Conservation (phyloP, 1,139 yeast species). For the Suhomyces atakaporum region DNA sequence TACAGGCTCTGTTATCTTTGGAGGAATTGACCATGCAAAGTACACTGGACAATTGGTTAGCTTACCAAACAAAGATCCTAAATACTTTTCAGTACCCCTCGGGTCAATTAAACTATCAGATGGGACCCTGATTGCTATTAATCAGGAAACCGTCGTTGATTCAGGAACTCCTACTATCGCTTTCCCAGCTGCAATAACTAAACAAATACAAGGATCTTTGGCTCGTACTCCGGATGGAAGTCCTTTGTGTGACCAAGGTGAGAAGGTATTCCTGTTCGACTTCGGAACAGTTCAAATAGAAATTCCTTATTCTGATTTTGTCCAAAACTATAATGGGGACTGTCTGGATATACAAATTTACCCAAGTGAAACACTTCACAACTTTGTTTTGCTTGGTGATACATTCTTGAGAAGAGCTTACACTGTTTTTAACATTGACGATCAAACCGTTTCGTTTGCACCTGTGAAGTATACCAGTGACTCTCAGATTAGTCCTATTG, state of each 20-base stretch:
- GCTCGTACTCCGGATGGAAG: neutral
- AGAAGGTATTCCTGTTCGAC: neutral
- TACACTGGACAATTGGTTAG: constrained; percentile 17
- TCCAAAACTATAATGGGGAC: neutral
- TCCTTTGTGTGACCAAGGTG: neutral
- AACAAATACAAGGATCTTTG: neutral
- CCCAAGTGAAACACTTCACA: neutral
- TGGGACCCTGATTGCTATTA: neutral
- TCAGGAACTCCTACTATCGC: constrained; percentile 2
- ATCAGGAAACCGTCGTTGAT: neutral
- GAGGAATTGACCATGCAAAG: constrained; percentile 22
- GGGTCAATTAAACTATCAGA: neutral
- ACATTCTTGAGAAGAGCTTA: constrained; percentile 33
- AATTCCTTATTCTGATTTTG: neutral
- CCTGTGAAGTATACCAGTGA: constrained; percentile 10
- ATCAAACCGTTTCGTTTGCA: constrained; percentile 26
- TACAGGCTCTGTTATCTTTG: constrained; percentile 20
- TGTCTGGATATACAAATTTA: neutral
- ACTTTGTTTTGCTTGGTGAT: constrained; percentile 24
- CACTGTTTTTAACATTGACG: constrained; percentile 30
- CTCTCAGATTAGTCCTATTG: constrained; percentile 2
- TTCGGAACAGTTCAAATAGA: neutral
- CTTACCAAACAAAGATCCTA: neutral
- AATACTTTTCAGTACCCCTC: neutral
- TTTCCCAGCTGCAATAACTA: neutral